Conservation (phyloP, 2,329 filamentous ascomycete species). For the Diaporthe vaccinii region DNA sequence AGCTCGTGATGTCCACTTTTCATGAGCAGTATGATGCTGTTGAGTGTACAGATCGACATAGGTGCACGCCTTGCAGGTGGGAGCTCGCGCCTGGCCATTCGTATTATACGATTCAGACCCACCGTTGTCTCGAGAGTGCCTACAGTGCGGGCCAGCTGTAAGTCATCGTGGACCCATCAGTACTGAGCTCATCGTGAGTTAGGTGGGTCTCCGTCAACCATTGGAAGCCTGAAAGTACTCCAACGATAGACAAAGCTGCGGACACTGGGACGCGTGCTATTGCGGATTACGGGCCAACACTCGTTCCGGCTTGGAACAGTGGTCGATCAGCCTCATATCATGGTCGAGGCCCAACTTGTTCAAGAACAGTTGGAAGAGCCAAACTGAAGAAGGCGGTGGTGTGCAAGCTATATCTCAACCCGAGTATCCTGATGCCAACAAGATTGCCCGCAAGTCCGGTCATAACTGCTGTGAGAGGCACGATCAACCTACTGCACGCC, state of each 20-base stretch:
- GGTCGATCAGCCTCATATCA: neutral
- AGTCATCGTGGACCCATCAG: conserved; percentile 7
- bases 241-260: neutral
- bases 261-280: neutral
- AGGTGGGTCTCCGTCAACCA: neutral
- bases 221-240: neutral
- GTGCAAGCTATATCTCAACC: neutral
- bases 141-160: neutral
- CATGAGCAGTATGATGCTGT: neutral
- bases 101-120: conserved; percentile 26
- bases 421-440: neutral
- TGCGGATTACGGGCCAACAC: neutral
- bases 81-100: conserved; percentile 3
- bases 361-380: neutral
- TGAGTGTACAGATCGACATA: neutral
- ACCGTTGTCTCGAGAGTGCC: neutral
- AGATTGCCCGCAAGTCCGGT: neutral
- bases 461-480: neutral
- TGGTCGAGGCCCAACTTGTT: neutral
- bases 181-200: neutral
- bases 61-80: neutral
- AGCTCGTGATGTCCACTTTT: neutral
- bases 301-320: neutral
- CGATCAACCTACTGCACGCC: neutral
- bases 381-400: neutral